Evolutionary conservation across 768 basidiomycete species (phyloP).

Genomic region (Boletus fagicola): DNA sequence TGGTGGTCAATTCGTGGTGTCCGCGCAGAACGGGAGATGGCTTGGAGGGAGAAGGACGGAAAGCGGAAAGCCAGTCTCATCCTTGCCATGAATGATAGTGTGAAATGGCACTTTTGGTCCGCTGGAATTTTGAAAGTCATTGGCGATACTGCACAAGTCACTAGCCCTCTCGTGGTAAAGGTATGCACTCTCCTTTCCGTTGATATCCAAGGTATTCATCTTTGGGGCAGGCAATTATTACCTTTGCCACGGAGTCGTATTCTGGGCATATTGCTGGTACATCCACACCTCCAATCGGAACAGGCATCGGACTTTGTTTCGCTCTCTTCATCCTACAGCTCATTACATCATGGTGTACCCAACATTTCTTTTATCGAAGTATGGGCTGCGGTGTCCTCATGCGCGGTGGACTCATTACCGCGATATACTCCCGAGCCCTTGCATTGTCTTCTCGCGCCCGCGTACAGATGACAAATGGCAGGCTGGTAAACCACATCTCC

Average conservation of each 20-base stretch:
- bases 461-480: slow-evolving; percentile 79
- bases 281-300: slow-evolving; percentile 42
- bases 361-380: slow-evolving; percentile 83
- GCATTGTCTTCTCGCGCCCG: slow-evolving; percentile 76
- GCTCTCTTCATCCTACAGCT: slow-evolving; percentile 68
- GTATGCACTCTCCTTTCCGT: slow-evolving; percentile 35
- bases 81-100: slow-evolving; percentile 71
- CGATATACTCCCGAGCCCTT: slow-evolving; percentile 78
- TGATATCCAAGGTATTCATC: neutral
- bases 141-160: slow-evolving; percentile 71
- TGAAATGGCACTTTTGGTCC: slow-evolving; percentile 78
- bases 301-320: slow-evolving; percentile 75
- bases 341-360: slow-evolving; percentile 59
- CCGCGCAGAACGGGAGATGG: slow-evolving; percentile 52
- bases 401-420: slow-evolving; percentile 82
- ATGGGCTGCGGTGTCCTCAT: slow-evolving; percentile 75
- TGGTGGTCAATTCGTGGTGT: slow-evolving; percentile 59
- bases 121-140: slow-evolving; percentile 57
- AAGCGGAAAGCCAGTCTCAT: slow-evolving; percentile 60
- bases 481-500: slow-evolving; percentile 91
- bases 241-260: slow-evolving; percentile 66
- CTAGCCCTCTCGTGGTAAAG: slow-evolving; percentile 76
- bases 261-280: slow-evolving; percentile 40
- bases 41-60: slow-evolving; percentile 65
- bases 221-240: slow-evolving; percentile 56